Base-by-base conservation (phyloP, 495 filamentous ascomycete genomes). In the Aspergillus ellipticus region DNA sequence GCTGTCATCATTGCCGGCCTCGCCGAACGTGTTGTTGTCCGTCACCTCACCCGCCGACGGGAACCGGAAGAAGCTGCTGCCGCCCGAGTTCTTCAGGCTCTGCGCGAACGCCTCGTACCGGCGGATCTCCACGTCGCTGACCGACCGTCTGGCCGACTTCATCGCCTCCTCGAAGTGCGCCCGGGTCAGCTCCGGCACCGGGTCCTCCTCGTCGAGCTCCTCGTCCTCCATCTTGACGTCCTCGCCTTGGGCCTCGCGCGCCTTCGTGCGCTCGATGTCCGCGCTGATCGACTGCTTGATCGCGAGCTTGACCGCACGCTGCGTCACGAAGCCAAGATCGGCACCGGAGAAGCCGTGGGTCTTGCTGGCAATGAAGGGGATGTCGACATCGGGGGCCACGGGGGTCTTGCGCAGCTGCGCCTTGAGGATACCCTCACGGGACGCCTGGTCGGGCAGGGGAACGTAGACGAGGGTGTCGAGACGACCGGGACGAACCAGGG, bases 281-380 rank as follows among this genome's bases (percentile, higher is more conserved):
- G 80, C 67, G 10, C 83, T 74, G 71, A 98, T 98, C n/a, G 92
- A 82, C 74, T 98, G 86, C 83, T 97, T 98, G 79, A 98, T 98
- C 58, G 94, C 94, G 62, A 98, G 85, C 84, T 98, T 98, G 81
- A 96, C 93, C 57, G 94, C 94, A 68, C 94, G 91, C 78, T 98
- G 94, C 20, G 94, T 96, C 69, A 98, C 89, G 80, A 97, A 98
- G 62, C 93, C 95, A 71, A 98, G 85, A 89, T 98, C 94, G 69
- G 94, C 94, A 90, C 94, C 94, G 55, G 94, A 97, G 84, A 97
- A 98, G 46, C 94, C 94, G 79, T 97, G 93, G 26, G 94, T 97
- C 81, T 92, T 92, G 78, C 89, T 90, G 28, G 94, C 93, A 65
- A 98, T 97, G 80, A 86, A 97, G 49, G 84, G 68, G 49, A 98